These are phyloP conservation scores for Cladophialophora bantiana DNA, from an alignment of 2,329 filamentous ascomycete species.

Conservation along the genomic window DNA sequence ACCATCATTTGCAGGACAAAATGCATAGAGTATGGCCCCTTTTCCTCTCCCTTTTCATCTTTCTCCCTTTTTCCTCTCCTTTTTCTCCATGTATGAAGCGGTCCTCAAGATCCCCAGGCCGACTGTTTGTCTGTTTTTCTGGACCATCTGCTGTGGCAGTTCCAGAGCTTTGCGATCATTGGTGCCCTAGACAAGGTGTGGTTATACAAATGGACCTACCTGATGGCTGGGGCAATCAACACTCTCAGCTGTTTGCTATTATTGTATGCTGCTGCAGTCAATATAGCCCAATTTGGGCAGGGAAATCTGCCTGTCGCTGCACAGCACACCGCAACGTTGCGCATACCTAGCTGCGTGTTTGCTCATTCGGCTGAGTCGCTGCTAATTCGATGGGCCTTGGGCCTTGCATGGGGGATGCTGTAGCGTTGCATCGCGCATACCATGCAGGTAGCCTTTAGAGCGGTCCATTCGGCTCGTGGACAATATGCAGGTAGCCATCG, in stretches of 20 bases:
- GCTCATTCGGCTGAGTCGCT: not conserved
- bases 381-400: not conserved
- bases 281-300: constrained; percentile 2
- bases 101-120: not conserved
- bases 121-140: constrained; percentile 12
- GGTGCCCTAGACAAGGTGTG: not conserved
- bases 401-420: constrained; percentile 11
- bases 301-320: constrained; percentile 12
- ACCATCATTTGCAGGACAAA: not conserved
- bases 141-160: constrained; percentile 14
- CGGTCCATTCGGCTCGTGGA: constrained; percentile 7
- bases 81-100: not conserved
- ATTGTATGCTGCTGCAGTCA: constrained; percentile 1
- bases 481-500: not conserved
- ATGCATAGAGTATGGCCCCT: not conserved
- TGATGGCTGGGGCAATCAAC: not conserved
- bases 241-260: not conserved
- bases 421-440: constrained; percentile 5
- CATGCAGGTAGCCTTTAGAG: constrained; percentile 2
- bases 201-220: constrained; percentile 1
- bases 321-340: constrained; percentile 13
- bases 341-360: constrained; percentile 7
- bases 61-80: not conserved
- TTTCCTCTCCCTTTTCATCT: not conserved
- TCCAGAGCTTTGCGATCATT: not conserved